These are phyloP conservation scores for Protostelium mycophagum DNA, from an alignment of 78 protist genomes.

Conservation along the genomic window DNA sequence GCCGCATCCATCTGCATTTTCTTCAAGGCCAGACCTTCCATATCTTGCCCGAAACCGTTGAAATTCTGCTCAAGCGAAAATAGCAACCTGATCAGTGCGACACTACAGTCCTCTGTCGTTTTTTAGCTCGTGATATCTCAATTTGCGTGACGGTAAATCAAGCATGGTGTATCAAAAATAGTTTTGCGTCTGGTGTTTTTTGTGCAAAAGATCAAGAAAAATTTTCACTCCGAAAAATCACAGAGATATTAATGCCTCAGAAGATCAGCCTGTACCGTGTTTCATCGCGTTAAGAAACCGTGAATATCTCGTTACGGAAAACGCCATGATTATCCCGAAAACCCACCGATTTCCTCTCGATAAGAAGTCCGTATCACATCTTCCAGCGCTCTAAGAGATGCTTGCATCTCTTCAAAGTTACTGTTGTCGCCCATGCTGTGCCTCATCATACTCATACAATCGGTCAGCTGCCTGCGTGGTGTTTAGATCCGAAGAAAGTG, in stretches of 20 bases:
- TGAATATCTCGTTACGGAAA: too few relatives aligned
- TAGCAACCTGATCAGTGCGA: neutral
- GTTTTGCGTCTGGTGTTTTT: too few relatives aligned
- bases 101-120: neutral
- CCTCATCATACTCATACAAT: neutral
- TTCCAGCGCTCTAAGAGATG: neutral
- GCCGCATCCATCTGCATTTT: neutral
- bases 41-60: neutral
- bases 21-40: neutral
- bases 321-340: too few relatives aligned
- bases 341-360: neutral
- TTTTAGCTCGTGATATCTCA: too few relatives aligned
- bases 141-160: too few relatives aligned
- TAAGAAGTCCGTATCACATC: neutral
- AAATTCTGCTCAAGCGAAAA: neutral
- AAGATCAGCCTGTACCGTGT: too few relatives aligned
- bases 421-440: neutral
- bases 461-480: neutral
- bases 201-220: too few relatives aligned
- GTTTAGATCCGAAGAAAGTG: neutral
- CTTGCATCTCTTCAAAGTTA: neutral
- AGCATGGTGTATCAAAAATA: too few relatives aligned
- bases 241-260: too few relatives aligned
- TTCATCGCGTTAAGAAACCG: too few relatives aligned
- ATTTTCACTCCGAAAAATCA: neutral